Evolutionary conservation across 2,329 filamentous ascomycete species (phyloP), one percentile per base, ranked within the genome.

Genomic region (Cladosporium sp.): DNA sequence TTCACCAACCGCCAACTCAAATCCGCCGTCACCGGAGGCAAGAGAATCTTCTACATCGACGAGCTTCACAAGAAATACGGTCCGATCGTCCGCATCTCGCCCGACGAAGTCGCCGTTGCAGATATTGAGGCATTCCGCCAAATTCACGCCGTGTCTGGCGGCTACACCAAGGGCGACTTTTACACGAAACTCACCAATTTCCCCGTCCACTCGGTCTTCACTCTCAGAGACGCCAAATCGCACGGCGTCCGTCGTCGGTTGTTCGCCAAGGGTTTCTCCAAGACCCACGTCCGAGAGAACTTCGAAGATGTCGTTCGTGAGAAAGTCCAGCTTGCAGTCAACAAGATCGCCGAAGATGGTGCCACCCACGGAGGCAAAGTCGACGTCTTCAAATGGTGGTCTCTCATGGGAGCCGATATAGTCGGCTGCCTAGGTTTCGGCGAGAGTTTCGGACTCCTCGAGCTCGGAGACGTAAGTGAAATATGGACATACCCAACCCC

Each of bases 31-130:
- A 67, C 62, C 45, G 43, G 59, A 22, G 65, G 64, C 20, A 56
- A 62, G 43, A 56, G 59, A 43, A 56, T 50, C 40, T 62, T 51
- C 9, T 52, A 50, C 18, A 62, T 64, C 46, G 48, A 58, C 16
- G 20, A 27, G 7, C 51, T 80, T 0, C 77, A 80, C 52, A 45
- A 59, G 13, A 49, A 67, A 43, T 75, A 78, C 53, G 77, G 76
- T 8, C 61, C 71, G 0, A 70, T 67, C 1, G 73, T 79, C 1
- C 73, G 76, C 3, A 66, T 78, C 7, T 70, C 69, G 0, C 76
- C 76, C 0, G 66, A 69, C 43, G 73, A 78, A 56, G 65, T 78
- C 3, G 69, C 71, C 1, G 77, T 72, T 53, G 67, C 62, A 32
- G 61, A 67, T 25, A 53, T 63, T 8, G 48, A 62, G 4, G 63